Evolutionary conservation across 495 filamentous ascomycete species (phyloP), one percentile per base, ranked within the genome.

Genomic region (Parmelia sp.): DNA sequence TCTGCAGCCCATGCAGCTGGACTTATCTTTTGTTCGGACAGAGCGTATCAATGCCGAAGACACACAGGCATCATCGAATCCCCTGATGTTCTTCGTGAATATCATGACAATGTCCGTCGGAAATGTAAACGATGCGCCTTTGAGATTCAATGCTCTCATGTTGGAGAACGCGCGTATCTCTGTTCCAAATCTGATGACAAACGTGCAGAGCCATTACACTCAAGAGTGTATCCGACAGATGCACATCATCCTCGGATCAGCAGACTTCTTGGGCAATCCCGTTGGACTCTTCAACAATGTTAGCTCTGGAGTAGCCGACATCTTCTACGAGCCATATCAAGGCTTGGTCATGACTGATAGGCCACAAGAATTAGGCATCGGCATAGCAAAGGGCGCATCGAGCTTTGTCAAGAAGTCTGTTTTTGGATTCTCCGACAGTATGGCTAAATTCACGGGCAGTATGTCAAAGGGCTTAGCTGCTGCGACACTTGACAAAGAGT

Each of bases 291-390:
- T 98, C 84, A 97, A 96, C 78, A 98, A 93, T 69, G 87, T 98
- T 77, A 95, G 90, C 74, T 97, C 94, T 44, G 94, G 94, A 58
- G 90, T 98, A 40, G 90, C 90, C 27, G 94, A 95, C 69, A 96
- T 98, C 70, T 98, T 98, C 80, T 98, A 98, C 76, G 94, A 97
- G 72, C 94, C 94, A 25, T 97, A 97, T 73, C 94, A 98, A 79
- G 94, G 94, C 33, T 82, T 98, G 62, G 93, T 97, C 72, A 92
- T 93, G 87, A 95, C 92, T 0, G 95, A 98, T 71, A 81, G 88
- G 59, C 94, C 94, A 25, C 91, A 97, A 76, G 92, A 97, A 60
- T 84, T 98, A 55, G 94, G 95, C 15, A 80, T 92, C 60, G 95
- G 95, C 19, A 92, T 98, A 67, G 95, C 95, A 17, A 96, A 97